Evolutionary conservation across 1,139 yeast genomes (phyloP).

Genomic region (Hemisphaericaspora subhashii): DNA sequence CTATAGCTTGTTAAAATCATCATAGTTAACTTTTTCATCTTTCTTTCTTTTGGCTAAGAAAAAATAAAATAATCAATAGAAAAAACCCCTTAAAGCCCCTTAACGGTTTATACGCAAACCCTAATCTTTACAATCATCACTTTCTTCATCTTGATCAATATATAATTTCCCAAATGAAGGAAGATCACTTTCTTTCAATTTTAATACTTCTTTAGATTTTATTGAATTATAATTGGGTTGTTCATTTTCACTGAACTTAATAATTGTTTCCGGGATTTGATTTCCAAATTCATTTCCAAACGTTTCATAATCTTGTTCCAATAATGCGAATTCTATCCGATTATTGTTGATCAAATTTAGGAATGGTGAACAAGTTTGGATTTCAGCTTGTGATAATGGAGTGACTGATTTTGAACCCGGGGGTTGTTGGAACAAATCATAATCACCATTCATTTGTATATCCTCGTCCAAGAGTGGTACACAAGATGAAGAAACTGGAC

Average conservation of each 20-base stretch:
- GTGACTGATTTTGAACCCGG: background rate
- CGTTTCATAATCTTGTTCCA: slow-evolving; percentile 20
- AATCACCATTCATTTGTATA: background rate
- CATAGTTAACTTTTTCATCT: too few relatives aligned
- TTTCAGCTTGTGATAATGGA: slow-evolving; percentile 61
- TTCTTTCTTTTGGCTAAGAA: background rate
- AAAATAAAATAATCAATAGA: background rate
- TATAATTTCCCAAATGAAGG: slow-evolving; percentile 8
- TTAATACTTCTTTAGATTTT: slow-evolving; percentile 3
- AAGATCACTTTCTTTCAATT: slow-evolving; percentile 1
- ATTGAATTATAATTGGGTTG: background rate
- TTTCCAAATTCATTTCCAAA: slow-evolving; percentile 20
- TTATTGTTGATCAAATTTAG: slow-evolving; percentile 47
- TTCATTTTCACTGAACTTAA: slow-evolving; percentile 12
- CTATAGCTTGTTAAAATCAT: too few relatives aligned
- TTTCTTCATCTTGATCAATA: slow-evolving; percentile 11
- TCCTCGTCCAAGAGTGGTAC: slow-evolving; percentile 5
- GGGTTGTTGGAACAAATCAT: too few relatives aligned
- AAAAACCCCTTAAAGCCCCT: slow-evolving; percentile 2
- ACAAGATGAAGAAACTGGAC: slow-evolving; percentile 14
- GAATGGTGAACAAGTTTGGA: slow-evolving; percentile 63
- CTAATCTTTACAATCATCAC: slow-evolving; percentile 5
- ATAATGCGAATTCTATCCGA: slow-evolving; percentile 29
- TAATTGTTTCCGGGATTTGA: slow-evolving; percentile 13
- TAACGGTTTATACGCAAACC: too few relatives aligned